These are phyloP conservation scores for Paecilomyces dactylethromorphus DNA, from an alignment of 2,329 filamentous ascomycete genomes.

Conservation along the genomic window DNA sequence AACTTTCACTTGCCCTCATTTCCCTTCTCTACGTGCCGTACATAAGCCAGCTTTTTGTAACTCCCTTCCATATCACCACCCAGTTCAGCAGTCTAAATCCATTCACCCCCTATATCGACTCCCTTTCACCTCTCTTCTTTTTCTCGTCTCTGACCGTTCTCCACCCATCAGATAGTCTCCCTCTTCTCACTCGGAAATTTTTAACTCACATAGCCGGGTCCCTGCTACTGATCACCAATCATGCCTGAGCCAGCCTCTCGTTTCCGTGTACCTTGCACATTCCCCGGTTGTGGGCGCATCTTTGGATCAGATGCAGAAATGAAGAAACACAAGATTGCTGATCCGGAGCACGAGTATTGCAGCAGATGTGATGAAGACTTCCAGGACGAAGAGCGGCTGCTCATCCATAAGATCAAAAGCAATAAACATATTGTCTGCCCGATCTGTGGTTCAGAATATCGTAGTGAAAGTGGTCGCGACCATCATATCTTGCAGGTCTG, in stretches of 20 bases:
- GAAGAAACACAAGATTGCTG: conserved; percentile 45
- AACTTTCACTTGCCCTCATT: not conserved
- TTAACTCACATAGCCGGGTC: not conserved
- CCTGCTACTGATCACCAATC: not conserved
- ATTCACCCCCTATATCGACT: not conserved
- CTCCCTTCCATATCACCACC: not conserved
- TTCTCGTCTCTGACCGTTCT: not conserved
- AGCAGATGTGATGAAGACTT: conserved; percentile 40
- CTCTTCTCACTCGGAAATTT: not conserved
- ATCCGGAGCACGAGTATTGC: conserved; percentile 36
- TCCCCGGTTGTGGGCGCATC: conserved; percentile 35
- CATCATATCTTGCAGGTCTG: conserved; percentile 47
- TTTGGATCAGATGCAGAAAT: conserved; percentile 44
- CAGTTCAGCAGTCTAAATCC: not conserved
- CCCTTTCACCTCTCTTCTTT: not conserved
- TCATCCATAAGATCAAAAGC: conserved; percentile 44
- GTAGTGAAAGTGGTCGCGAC: conserved; percentile 45
- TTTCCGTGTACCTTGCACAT: conserved; percentile 39
- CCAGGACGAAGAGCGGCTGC: conserved; percentile 35
- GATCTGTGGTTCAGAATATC: conserved; percentile 52
- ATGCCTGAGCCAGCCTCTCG: conserved; percentile 5
- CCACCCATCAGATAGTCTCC: not conserved
- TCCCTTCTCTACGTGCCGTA: not conserved
- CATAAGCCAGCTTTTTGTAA: not conserved
- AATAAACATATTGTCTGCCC: conserved; percentile 48